Evolutionary conservation across 768 basidiomycete genomes (phyloP), one percentile per base, ranked within the genome.

Genomic region (Agaricus subrufescens): DNA sequence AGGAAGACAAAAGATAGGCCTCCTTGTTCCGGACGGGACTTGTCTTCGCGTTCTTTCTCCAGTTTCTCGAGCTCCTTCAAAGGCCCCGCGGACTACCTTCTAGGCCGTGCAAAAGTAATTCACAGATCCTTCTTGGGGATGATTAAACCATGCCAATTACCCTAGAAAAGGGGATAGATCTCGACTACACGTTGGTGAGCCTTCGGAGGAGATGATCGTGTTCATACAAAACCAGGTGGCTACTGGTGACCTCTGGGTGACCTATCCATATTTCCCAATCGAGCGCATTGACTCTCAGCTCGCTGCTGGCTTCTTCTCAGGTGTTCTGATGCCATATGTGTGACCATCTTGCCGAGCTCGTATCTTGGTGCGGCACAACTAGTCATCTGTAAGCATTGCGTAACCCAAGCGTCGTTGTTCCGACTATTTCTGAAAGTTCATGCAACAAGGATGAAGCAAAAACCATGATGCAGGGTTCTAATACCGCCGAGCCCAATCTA

Each of bases 41-140:
- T 6, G 14, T 30, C 47, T 49, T 34, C 43, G 14, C 46, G 14
- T 9, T 47, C 47, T 49, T 9, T 47, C 47, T 49, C 46, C 27
- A 37, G 19, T 19, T 19, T 19, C 19, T 37, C 2, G 46, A 47
- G 26, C 25, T 29, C 29, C 34, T 43, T 7, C 27, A 25, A 39
- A 29, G 49, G 29, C 46, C 54, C 43, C 54, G 46, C 54, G n/a
- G 19, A 47, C 49, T 47, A 56, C 40, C 40, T 37, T 26, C 39
- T 19, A 40, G 54, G 31, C 39, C 39, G 39, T 56, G 46, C 42
- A 19, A 11, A 25, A 4, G 52, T 15, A 46, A 49, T 49, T 56
- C 54, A 56, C 11, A 42, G 26, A n/a, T 49, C 54, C 54, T 29
- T 56, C 54, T 56, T 55, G 27, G 54, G 54, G 15, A 47, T 47